phyloP scores from a whole-genome alignment of 1,284 basidiomycete species.

The Takashimella tepidaria region DNA sequence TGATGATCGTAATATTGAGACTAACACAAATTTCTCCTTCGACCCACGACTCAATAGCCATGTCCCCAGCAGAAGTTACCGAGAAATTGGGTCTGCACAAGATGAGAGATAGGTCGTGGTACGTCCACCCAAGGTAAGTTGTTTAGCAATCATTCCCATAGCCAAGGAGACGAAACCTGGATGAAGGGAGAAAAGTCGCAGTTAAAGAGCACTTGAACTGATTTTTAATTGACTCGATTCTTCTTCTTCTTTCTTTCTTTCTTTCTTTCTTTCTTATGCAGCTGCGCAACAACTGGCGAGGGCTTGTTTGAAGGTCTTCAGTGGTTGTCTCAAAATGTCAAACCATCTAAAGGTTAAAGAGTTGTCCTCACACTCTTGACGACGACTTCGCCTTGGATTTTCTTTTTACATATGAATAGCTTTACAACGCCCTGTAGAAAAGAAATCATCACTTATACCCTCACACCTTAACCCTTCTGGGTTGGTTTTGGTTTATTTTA shows the following conservation, averaged over 20 bases:
- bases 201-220: background rate
- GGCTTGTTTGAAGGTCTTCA: constrained; percentile 92
- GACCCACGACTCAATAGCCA: too few relatives aligned
- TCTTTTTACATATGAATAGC: too few relatives aligned
- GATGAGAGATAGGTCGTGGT: constrained; percentile 98
- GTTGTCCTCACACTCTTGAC: too few relatives aligned
- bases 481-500: background rate
- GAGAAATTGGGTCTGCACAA: constrained; percentile 92
- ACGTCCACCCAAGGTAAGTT: constrained; percentile 89
- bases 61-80: constrained; percentile 98
- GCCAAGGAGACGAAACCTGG: too few relatives aligned
- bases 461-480: background rate
- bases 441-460: background rate
- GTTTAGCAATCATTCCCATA: too few relatives aligned
- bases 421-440: too few relatives aligned
- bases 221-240: too few relatives aligned
- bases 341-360: constrained; percentile 42
- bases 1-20: too few relatives aligned
- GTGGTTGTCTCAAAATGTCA: constrained; percentile 94
- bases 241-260: too few relatives aligned
- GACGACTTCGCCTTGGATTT: too few relatives aligned
- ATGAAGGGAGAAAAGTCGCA: too few relatives aligned
- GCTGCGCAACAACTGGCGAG: constrained; percentile 92
- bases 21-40: too few relatives aligned
- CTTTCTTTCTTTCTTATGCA: constrained; percentile 37